Conservation (phyloP, 140 eudicot species). For the Senecio squalidus region DNA sequence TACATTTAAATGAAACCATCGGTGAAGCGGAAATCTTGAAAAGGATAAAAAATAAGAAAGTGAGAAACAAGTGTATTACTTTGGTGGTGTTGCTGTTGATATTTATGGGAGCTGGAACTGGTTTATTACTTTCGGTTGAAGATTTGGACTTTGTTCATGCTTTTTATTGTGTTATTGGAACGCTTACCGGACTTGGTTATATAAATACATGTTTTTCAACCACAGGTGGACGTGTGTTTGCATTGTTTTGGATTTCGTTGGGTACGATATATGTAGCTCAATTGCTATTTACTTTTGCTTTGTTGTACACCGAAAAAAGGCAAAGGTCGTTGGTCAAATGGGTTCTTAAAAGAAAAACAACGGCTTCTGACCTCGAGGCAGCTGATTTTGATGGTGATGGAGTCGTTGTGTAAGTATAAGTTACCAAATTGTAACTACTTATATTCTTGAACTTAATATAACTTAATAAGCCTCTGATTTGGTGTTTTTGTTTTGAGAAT, state of each 20-base stretch:
- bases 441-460: conserved; percentile 1
- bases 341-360: conserved; percentile 59
- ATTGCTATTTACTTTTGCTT: conserved; percentile 65
- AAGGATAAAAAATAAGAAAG: conserved; percentile 56
- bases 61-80: conserved; percentile 53
- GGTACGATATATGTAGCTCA: conserved; percentile 89
- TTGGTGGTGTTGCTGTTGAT: conserved; percentile 42
- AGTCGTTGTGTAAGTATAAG: conserved; percentile 57
- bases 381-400: conserved; percentile 86
- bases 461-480: too few species aligned
- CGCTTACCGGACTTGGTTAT: conserved; percentile 85
- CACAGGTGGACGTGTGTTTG: conserved; percentile 74
- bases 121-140: conserved; percentile 49
- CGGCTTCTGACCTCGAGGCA: conserved; percentile 69
- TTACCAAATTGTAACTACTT: background rate
- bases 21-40: conserved; percentile 45
- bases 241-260: conserved; percentile 68
- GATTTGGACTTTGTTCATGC: conserved; percentile 59
- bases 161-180: conserved; percentile 71
- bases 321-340: conserved; percentile 42
- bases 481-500: conserved; percentile 6
- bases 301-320: too few species aligned
- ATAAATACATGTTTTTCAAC: conserved; percentile 87
- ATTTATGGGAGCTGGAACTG: conserved; percentile 55
- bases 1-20: conserved; percentile 37